These are phyloP conservation scores for Annona cherimola DNA, from an alignment of 164 flowering plant genomes.

Conservation along the genomic window DNA sequence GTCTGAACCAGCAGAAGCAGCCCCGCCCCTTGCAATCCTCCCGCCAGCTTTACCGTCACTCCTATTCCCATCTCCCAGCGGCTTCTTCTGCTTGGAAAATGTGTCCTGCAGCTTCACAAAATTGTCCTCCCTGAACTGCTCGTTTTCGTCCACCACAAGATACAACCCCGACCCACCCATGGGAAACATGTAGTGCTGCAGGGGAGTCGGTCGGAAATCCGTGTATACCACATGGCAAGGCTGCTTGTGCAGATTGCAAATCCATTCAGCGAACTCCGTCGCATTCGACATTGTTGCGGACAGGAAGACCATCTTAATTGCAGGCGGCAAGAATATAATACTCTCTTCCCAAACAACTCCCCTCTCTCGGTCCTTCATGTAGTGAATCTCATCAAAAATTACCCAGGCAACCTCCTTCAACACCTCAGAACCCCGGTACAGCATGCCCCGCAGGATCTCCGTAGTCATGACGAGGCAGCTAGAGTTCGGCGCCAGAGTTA, in stretches of 20 bases:
- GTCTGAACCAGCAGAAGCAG: constrained; percentile 75
- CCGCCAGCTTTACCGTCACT: constrained; percentile 54
- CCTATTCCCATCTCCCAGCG: constrained; percentile 30
- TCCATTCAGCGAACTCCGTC: constrained; percentile 98
- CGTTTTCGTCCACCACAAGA: constrained; percentile 93
- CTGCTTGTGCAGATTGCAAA: constrained; percentile 86
- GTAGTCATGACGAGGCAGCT: constrained; percentile 97
- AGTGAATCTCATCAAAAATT: constrained; percentile 91
- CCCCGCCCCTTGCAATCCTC: constrained; percentile 72
- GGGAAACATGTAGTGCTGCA: constrained; percentile 96
- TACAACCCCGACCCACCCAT: constrained; percentile 83
- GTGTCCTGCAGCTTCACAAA: constrained; percentile 83
- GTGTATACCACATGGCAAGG: constrained; percentile 99
- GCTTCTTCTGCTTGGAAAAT: constrained; percentile 52
- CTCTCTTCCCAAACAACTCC: constrained; percentile 99
- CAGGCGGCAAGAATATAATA: constrained; percentile 87
- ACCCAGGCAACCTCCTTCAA: constrained; percentile 98
- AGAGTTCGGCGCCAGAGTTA: constrained; percentile 87
- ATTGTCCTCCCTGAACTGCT: constrained; percentile 89
- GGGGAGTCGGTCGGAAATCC: constrained; percentile 92
- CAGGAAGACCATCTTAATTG: constrained; percentile 92
- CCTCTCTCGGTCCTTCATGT: constrained; percentile 93
- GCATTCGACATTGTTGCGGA: constrained; percentile 99
- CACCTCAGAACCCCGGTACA: constrained; percentile 90
- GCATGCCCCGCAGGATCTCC: constrained; percentile 93